Conservation (phyloP, 2,329 filamentous ascomycete species). For the Elsinoe batatas region DNA sequence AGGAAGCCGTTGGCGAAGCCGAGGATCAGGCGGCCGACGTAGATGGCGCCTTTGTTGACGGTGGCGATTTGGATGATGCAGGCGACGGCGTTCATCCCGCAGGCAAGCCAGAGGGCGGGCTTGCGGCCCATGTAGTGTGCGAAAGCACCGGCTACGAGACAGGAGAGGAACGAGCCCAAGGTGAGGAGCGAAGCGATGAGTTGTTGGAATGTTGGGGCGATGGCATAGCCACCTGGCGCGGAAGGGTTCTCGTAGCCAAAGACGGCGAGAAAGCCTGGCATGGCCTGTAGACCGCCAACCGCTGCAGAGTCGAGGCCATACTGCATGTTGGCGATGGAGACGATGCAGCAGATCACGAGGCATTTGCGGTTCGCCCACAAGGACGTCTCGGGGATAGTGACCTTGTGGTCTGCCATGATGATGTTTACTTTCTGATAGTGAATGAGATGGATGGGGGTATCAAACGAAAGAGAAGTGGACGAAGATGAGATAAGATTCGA, state of each 20-base stretch:
- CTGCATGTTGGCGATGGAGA: slow-evolving; percentile 41
- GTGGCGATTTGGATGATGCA: slow-evolving; percentile 51
- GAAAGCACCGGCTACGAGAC: slow-evolving; percentile 31
- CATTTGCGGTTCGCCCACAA: slow-evolving; percentile 35
- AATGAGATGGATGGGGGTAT: neutral
- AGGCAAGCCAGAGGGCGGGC: slow-evolving; percentile 36
- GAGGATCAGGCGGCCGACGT: slow-evolving; percentile 45
- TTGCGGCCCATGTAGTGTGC: slow-evolving; percentile 35
- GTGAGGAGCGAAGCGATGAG: slow-evolving; percentile 38
- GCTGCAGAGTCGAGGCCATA: slow-evolving; percentile 44
- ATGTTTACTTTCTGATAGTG: neutral
- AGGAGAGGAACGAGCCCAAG: slow-evolving; percentile 33
- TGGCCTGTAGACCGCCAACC: slow-evolving; percentile 42
- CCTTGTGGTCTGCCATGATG: neutral
- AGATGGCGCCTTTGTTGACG: slow-evolving; percentile 42
- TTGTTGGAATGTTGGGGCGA: slow-evolving; percentile 32
- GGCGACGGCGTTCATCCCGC: slow-evolving; percentile 38
- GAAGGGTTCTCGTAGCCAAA: slow-evolving; percentile 40
- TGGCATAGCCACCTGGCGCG: slow-evolving; percentile 30
- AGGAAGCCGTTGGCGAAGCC: slow-evolving; percentile 48
- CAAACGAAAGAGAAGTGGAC: neutral
- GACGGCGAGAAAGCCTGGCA: slow-evolving; percentile 41
- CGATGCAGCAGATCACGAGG: slow-evolving; percentile 37
- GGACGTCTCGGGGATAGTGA: slow-evolving; percentile 19
- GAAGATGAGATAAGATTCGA: neutral